Conservation (phyloP, 345 rosid genomes). For the Combretum micranthum region DNA sequence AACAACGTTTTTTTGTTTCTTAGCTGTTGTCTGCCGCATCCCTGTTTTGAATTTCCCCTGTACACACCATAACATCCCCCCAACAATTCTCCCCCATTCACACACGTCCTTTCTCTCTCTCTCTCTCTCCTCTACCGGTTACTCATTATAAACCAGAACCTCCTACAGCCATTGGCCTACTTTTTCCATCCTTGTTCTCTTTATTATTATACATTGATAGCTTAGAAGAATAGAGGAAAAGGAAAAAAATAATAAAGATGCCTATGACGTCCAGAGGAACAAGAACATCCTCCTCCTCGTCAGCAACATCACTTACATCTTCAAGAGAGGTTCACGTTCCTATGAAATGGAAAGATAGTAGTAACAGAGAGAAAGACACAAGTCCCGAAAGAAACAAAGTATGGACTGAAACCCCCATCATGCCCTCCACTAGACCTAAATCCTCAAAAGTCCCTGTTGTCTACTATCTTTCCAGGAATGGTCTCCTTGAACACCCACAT, state of each 20-base stretch:
- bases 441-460: conserved; percentile 62
- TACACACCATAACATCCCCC: neutral
- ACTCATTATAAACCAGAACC: conserved; percentile 1
- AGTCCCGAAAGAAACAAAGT: conserved; percentile 68
- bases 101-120: neutral
- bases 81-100: neutral
- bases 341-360: conserved; percentile 25
- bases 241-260: conserved; percentile 10
- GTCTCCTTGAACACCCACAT: conserved; percentile 97
- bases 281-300: neutral
- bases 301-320: conserved; percentile 3
- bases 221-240: too few species aligned
- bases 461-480: conserved; percentile 76
- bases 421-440: conserved; percentile 23
- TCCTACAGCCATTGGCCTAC: conserved; percentile 4
- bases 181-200: conserved; percentile 13
- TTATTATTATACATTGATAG: conserved; percentile 6
- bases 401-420: conserved; percentile 45
- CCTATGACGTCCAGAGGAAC: conserved; percentile 39
- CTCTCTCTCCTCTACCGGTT: conserved; percentile 6
- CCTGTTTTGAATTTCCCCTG: conserved; percentile 29
- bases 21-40: conserved; percentile 61
- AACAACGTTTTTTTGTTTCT: conserved; percentile 28
- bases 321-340: conserved; percentile 21
- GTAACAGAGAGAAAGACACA: conserved; percentile 17